Base-by-base conservation (phyloP, 2,329 filamentous ascomycete species). In the Alternaria brassicicola region DNA sequence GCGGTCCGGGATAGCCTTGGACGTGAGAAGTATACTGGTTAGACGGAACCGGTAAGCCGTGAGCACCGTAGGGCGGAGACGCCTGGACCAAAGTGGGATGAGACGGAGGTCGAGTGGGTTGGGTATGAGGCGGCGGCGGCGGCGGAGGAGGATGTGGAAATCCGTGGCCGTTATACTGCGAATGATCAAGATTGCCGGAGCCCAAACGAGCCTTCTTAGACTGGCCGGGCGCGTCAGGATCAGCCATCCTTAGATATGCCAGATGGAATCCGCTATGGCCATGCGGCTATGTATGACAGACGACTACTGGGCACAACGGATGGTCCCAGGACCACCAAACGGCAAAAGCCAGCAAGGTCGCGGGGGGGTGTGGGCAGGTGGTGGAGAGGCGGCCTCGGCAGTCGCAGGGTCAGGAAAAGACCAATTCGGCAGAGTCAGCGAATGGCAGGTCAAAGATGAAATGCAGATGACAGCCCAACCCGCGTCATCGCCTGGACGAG, bases 211-310 rank as follows among this genome's bases (percentile, higher is more conserved):
- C 68, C 66, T 73, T 73, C 66, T 78, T 78, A 54, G 50, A 49
- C 53, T 74, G 69, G 68, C 66, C 66, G 63, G 71, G 72, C 73
- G 72, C 71, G 71, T 76, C 71, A 69, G 71, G 73, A 73, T 77
- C 74, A 61, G 74, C 74, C 74, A 78, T 78, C 61, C 70, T 77
- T 75, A 75, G 66, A 73, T 72, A 72, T 72, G 67, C 64, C 63
- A 71, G 61, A 65, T 59, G 55, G 59, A 61, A 66, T 68, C 69
- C 70, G 75, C 75, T 76, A 69, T 76, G 74, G 74, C 75, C 75
- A 77, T 77, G 74, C 74, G 74, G 69, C 68, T 72, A 67, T 70
- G 67, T 68, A 64, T 66, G 63, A 64, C 66, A 62, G 61, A 59
- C 47, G 49, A 64, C 54, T 64, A 54, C 51, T 59, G 61, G 61